A percentile compares a stretch with the other conserved stretches of the same genome.
Conservation (phyloP, 306 rosid species). For the Malus orientalis region DNA sequence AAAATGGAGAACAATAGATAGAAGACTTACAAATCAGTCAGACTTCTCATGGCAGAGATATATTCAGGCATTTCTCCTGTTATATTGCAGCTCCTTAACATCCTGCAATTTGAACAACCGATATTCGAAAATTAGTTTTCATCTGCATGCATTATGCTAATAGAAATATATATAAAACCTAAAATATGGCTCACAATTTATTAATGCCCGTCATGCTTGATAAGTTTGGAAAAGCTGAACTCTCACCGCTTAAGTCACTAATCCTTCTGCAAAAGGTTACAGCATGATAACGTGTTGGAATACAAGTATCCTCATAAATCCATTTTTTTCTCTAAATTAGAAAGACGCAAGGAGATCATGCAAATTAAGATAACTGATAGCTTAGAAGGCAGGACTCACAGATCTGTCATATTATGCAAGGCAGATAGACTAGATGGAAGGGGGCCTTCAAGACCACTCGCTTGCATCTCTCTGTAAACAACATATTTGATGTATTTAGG, state of each 20-base stretch:
- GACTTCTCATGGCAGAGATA: not conserved
- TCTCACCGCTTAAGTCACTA: constrained; percentile 23
- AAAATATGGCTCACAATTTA: constrained; percentile 15
- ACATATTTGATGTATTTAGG: too few relatives aligned
- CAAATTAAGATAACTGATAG: not conserved
- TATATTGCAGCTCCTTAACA: constrained; percentile 11
- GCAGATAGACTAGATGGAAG: constrained; percentile 15
- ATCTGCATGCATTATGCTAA: not conserved
- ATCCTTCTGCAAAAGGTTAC: constrained; percentile 20
- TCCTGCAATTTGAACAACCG: constrained; percentile 1
- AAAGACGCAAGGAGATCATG: not conserved
- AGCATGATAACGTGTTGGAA: not conserved
- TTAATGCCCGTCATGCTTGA: not conserved
- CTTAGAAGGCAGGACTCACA: constrained; percentile 8
- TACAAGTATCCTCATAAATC: not conserved
- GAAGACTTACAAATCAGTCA: not conserved
- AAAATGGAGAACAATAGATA: not conserved
- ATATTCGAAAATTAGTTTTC: not conserved
- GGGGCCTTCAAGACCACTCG: constrained; percentile 23
- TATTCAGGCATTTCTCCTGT: constrained; percentile 2
- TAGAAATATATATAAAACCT: not conserved
- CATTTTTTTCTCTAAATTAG: not conserved
- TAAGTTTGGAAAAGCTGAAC: constrained; percentile 15
- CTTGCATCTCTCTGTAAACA: constrained; percentile 18
- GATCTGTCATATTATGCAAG: not conserved